Conservation (phyloP, 164 flowering plant species). For the Kingdonia uniflora region DNA sequence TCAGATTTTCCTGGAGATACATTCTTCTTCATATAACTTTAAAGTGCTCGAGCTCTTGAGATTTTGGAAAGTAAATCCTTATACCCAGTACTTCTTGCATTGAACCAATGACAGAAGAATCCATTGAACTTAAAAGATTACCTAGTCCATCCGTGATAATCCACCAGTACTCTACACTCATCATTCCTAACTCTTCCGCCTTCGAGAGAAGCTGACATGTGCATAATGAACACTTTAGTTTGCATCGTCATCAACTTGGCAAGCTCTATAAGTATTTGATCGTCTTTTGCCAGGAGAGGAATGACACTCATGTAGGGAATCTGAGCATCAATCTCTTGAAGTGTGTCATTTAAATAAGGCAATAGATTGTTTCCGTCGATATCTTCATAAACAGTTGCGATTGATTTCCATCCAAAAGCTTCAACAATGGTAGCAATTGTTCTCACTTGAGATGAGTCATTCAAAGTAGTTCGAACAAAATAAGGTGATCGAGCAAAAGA, state of each 20-base stretch:
- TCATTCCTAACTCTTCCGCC: no score
- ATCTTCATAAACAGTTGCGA: slow-evolving; percentile 25
- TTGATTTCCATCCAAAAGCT: slow-evolving; percentile 19
- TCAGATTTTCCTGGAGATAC: slow-evolving; percentile 7
- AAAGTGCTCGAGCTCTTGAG: neutral
- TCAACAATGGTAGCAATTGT: slow-evolving; percentile 20
- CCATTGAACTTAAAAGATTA: slow-evolving; percentile 12
- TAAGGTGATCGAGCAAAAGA: slow-evolving; percentile 15
- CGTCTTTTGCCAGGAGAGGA: slow-evolving; percentile 9
- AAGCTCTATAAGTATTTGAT: no score
- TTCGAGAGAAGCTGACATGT: slow-evolving; percentile 17
- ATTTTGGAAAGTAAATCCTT: slow-evolving; percentile 12
- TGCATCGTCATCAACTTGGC: no score
- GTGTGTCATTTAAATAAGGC: slow-evolving; percentile 14
- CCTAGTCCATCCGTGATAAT: no score
- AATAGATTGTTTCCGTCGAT: slow-evolving; percentile 2
- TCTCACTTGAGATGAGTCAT: slow-evolving; percentile 10
- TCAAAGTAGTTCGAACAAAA: slow-evolving; percentile 17
- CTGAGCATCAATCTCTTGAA: no score
- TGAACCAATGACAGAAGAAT: no score
- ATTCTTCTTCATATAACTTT: slow-evolving; percentile 5
- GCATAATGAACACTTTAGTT: no score
- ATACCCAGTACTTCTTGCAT: slow-evolving; percentile 25
- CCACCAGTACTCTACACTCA: no score
- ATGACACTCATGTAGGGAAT: no score